Conservation (phyloP, 345 rosid species). For the Gossypium raimondii region DNA sequence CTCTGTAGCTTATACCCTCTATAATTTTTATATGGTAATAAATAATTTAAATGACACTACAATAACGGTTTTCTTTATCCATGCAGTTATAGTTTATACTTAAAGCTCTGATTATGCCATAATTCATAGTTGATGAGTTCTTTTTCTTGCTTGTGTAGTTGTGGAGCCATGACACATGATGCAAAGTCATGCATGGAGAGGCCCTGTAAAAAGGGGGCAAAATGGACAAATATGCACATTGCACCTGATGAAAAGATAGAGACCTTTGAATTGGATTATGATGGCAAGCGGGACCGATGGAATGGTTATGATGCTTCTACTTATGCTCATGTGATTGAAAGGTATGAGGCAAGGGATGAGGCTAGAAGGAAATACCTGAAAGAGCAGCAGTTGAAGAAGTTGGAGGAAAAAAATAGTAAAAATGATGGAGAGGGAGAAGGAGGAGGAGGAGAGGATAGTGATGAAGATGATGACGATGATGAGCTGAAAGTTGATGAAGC, state of each 20-base stretch:
- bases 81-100: neutral
- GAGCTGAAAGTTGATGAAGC: constrained; percentile 88
- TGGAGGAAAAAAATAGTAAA: constrained; percentile 70
- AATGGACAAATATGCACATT: constrained; percentile 63
- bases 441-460: constrained; percentile 35
- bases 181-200: constrained; percentile 79
- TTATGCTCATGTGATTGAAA: constrained; percentile 65
- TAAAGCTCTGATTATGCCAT: neutral
- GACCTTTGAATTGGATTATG: constrained; percentile 76
- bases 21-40: neutral
- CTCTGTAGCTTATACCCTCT: neutral
- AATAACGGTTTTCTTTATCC: neutral
- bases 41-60: neutral
- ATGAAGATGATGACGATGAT: constrained; percentile 72
- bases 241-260: constrained; percentile 88
- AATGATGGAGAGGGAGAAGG: constrained; percentile 26
- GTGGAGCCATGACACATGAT: constrained; percentile 89
- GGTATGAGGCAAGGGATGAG: constrained; percentile 76
- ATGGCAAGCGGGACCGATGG: constrained; percentile 89
- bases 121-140: neutral
- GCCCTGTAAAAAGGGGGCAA: constrained; percentile 71
- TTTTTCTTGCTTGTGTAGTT: constrained; percentile 34
- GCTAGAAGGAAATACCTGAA: constrained; percentile 66
- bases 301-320: constrained; percentile 80
- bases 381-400: constrained; percentile 74